Conservation (phyloP, 169 alveolate genomes). For the Condylostoma magnum region DNA sequence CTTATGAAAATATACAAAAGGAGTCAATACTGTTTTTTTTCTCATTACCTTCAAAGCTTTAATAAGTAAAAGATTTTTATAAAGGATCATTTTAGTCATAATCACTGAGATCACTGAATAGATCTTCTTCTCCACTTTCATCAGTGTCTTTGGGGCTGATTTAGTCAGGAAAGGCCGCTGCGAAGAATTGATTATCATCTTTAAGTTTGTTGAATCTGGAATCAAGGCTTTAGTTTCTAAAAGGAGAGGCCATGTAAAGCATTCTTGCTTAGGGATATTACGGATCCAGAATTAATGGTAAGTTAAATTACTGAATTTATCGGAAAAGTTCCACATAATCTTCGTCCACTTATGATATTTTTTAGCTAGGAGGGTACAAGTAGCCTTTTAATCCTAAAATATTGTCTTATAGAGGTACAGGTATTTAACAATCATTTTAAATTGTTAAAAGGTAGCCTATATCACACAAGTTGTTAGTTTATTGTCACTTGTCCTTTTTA, state of each 20-base stretch:
- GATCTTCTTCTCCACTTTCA: not conserved
- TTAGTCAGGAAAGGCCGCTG: conserved; percentile 12
- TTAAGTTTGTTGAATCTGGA: not conserved
- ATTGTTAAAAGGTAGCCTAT: not conserved
- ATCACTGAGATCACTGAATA: not conserved
- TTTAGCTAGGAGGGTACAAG: conserved; percentile 25
- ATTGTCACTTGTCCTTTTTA: not conserved
- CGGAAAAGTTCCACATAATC: too few species aligned
- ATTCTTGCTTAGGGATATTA: too few species aligned
- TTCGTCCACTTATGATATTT: too few species aligned
- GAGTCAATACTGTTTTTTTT: not conserved
- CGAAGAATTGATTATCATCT: not conserved
- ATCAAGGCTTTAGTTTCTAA: too few species aligned
- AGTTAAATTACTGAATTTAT: too few species aligned
- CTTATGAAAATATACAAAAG: not conserved
- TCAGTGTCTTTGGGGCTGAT: not conserved
- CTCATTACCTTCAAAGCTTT: not conserved
- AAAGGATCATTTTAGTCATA: not conserved
- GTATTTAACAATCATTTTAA: not conserved
- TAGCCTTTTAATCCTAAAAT: conserved; percentile 14
- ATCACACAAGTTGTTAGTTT: not conserved
- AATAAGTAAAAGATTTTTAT: not conserved
- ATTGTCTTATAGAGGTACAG: not conserved
- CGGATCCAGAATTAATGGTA: too few species aligned
- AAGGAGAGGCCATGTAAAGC: too few species aligned